Base-by-base conservation (phyloP, 371 early-diverging fungal species). In the Zychaea mexicana region DNA sequence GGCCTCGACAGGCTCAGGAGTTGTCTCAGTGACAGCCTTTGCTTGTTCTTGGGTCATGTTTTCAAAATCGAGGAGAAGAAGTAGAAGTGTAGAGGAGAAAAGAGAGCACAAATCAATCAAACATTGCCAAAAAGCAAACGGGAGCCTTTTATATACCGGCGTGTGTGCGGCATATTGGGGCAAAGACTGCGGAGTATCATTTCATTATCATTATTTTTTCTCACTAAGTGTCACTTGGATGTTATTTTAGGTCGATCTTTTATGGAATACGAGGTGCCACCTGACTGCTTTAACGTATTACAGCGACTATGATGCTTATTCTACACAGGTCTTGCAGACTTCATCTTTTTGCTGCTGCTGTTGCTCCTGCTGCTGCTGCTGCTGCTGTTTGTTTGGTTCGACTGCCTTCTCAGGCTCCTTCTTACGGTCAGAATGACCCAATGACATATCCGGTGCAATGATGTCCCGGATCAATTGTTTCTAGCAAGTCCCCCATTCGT, bases 391-490 rank as follows among this genome's bases (percentile, higher is more conserved):
- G 38, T 58, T 64, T n/a, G n/a, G 45, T 58, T 56, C 57, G 8
- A 31, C 21, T 28, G 45, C 13, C 3, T 10, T 24, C n/a, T 39
- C 52, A 22, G 65, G 52, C 59, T n/a, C n/a, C n/a, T 52, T 59
- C 26, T 65, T 65, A 21, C 65, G 65, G 57, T 80, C 80, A 32
- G 77, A 77, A 52, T 91, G 91, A 24, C 91, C 91, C n/a, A 91
- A 79, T 5, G 78, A 70, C 82, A 85, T 85, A 26, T 79, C 82
- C 0, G 91, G 91, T 9, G 87, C 85, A 55, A 91, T 79, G 38
- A 79, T 68, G 57, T 88, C 84, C 52, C 90, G 74, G 2, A 90
- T 81, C 19, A 86, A 69, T 73, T 90, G 90, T 78, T 91, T 91
- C 84, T 84, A 65, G 4, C 17, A 13, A 28, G 57, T 22, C 33